Conservation (phyloP, 441 rosid genomes). For the Flueggea neowawraea region DNA sequence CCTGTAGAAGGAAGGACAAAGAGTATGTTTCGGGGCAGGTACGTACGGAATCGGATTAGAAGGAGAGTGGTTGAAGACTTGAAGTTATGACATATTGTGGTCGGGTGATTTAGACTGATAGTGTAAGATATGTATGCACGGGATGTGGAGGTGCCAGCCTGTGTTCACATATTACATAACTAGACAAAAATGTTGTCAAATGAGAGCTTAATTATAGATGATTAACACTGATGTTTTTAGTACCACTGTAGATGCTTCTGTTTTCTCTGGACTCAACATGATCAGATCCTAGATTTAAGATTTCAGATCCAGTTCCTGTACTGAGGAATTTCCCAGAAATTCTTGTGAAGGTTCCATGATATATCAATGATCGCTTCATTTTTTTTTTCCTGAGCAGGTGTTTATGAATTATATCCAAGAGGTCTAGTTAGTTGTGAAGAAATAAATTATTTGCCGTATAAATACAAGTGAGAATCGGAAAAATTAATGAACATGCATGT, state of each 20-base stretch:
- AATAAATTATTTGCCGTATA: no score
- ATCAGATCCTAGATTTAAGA: slow-evolving; percentile 10
- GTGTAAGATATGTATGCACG: slow-evolving; percentile 22
- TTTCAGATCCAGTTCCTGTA: slow-evolving; percentile 9
- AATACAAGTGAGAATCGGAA: no score
- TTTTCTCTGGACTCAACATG: slow-evolving; percentile 12
- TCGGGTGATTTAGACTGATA: slow-evolving; percentile 12
- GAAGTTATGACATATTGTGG: no score
- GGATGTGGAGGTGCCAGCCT: slow-evolving; percentile 27
- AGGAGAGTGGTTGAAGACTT: slow-evolving; percentile 1
- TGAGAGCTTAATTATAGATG: neutral
- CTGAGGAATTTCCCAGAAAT: slow-evolving; percentile 21
- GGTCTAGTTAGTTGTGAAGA: no score
- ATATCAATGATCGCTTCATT: no score
- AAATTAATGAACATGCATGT: no score
- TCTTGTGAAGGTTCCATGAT: slow-evolving; percentile 20
- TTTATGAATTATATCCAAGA: no score
- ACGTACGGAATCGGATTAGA: neutral
- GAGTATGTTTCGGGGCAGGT: slow-evolving; percentile 15
- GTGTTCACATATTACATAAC: slow-evolving; percentile 5
- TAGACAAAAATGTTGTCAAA: neutral
- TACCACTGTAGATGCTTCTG: slow-evolving; percentile 21
- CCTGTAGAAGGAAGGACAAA: slow-evolving; percentile 14
- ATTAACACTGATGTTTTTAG: neutral
- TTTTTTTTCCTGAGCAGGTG: no score